Base-by-base conservation (phyloP, 2,329 filamentous ascomycete species). In the Exophiala mesophila region DNA sequence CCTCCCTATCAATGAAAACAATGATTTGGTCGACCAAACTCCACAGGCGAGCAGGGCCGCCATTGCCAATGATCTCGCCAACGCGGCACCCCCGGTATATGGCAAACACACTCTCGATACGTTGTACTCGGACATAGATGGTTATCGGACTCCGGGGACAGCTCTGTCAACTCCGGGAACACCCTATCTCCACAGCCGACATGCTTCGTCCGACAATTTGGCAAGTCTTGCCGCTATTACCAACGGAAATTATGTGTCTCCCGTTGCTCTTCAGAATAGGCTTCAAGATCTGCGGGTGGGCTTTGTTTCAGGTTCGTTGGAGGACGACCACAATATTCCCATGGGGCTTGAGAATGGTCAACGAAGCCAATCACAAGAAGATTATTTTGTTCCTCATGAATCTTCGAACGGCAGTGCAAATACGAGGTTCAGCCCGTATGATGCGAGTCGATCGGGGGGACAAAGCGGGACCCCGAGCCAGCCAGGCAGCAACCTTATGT, bases 21-120 rank as follows among this genome's bases (percentile, higher is more conserved):
- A 94, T 55, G 83, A 85, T 56, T 74, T 97, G 2, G 71, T 86
- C 39, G 73, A 76, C 39, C 76, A 80, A 57, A 70, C 70, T n/a
- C 72, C 76, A 12, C 55, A 71, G 59, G 60, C 69, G 45, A 65
- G 72, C 54, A 61, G 69, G 46, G 63, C 66, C 23, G 68, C 68
- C 7, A 70, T 75, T 32, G 69, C 72, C 29, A 74, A 79, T 29
- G 70, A 78, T 43, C 72, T 77, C 15, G 74, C 77, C 18, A 62
- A 77, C 19, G 77, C 84, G 45, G 89, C 90, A 8, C 92, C 92
- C n/a, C 92, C 92, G 0, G 80, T 88, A 28, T 98, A 98, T 57
- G 88, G 88, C 46, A 80, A 90, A 57, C 92, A 97, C 63, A 76
- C 85, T 32, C 78, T 97, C 18, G 92, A 98, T 62, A 83, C 87